phyloP scores from a whole-genome alignment of 345 rosid species.

The Geranium rotundifolium region DNA sequence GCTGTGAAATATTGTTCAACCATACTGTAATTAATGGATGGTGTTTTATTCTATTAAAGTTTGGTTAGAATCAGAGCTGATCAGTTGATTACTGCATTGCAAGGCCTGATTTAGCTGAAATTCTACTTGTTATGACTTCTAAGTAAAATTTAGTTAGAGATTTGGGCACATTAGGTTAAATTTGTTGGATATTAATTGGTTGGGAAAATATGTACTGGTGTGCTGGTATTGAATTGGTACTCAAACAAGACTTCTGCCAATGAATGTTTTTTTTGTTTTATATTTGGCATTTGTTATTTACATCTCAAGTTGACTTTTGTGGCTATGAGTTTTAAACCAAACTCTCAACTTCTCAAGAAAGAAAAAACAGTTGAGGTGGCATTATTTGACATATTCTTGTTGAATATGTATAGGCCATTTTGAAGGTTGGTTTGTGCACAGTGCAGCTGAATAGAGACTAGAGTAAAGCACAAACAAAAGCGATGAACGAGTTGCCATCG shows the following conservation, averaged over 20 bases:
- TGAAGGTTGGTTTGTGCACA: conserved; percentile 41
- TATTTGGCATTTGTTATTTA: conserved; percentile 3
- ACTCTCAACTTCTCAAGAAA: neutral
- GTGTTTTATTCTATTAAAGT: neutral
- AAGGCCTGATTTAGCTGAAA: neutral
- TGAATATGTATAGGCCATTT: neutral
- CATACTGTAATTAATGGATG: neutral
- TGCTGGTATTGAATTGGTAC: neutral
- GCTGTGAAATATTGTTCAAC: neutral
- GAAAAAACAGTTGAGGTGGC: neutral
- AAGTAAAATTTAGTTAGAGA: too few relatives aligned
- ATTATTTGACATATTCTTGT: conserved; percentile 12
- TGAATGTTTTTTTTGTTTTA: conserved; percentile 8
- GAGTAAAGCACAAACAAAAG: conserved; percentile 11
- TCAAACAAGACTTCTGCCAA: conserved; percentile 6
- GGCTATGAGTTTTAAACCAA: neutral
- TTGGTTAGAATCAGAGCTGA: neutral
- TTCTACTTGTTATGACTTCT: neutral
- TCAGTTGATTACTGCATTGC: neutral
- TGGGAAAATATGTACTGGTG: neutral
- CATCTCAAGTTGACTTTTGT: conserved; percentile 12
- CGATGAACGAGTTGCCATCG: conserved; percentile 71
- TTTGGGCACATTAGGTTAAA: neutral
- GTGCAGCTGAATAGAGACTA: conserved; percentile 21
- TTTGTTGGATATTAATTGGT: neutral